phyloP scores from a whole-genome alignment of 2,329 filamentous ascomycete species.

The Sarocladium strictum region DNA sequence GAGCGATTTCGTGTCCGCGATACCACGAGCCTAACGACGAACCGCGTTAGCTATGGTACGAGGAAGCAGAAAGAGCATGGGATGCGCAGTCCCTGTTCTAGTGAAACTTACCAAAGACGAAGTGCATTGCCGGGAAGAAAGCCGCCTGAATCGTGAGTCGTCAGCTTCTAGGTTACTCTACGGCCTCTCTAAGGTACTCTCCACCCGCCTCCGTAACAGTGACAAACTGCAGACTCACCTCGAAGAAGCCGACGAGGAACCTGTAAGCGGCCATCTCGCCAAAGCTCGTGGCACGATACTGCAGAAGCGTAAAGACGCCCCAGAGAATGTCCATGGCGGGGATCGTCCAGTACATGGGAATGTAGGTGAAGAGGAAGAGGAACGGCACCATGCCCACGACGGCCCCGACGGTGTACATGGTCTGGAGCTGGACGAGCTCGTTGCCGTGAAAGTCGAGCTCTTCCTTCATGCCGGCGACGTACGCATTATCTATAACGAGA shows the following conservation, averaged over 20 bases:
- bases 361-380: constrained; percentile 41
- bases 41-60: no score
- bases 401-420: constrained; percentile 30
- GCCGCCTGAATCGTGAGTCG: constrained; percentile 29
- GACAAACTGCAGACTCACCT: background rate
- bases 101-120: constrained; percentile 21
- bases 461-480: constrained; percentile 45
- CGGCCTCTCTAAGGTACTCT: no score
- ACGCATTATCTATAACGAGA: constrained; percentile 48
- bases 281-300: constrained; percentile 42
- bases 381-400: constrained; percentile 32
- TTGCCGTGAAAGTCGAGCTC: constrained; percentile 45
- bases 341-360: constrained; percentile 43
- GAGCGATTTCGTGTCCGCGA: constrained; percentile 37
- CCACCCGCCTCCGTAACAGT: no score
- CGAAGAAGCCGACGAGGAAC: constrained; percentile 47
- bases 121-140: constrained; percentile 35
- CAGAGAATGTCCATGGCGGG: constrained; percentile 46
- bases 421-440: constrained; percentile 48
- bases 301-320: constrained; percentile 51
- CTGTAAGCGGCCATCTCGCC: constrained; percentile 46
- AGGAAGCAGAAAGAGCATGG: no score
- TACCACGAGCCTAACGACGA: constrained; percentile 31
- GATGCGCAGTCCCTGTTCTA: no score
- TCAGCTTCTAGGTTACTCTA: background rate